Conservation (phyloP, 176 grass and related monocot genomes). For the Oryza punctata region DNA sequence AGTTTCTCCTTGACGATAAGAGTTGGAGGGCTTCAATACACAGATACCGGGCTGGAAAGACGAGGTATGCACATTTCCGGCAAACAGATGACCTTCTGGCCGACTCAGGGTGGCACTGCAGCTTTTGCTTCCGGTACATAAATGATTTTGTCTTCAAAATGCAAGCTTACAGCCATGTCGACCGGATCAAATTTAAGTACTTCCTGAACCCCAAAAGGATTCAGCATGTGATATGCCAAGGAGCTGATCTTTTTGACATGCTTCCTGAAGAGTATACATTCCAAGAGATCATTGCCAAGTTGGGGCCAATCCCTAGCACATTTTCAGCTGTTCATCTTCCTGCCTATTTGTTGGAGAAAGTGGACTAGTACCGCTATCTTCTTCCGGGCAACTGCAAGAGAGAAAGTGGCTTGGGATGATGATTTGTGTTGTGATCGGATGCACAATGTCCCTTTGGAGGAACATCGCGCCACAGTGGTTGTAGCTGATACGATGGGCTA, state of each 20-base stretch:
- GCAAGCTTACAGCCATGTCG: slow-evolving; percentile 85
- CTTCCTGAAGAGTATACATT: slow-evolving; percentile 91
- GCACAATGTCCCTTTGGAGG: slow-evolving; percentile 19
- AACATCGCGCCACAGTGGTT: slow-evolving; percentile 20
- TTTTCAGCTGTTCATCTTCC: slow-evolving; percentile 88
- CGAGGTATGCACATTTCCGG: slow-evolving; percentile 74
- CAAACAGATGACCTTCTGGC: slow-evolving; percentile 81
- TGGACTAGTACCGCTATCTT: slow-evolving; percentile 74
- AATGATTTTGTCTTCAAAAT: slow-evolving; percentile 87
- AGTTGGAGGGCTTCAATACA: slow-evolving; percentile 89
- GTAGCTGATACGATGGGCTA: slow-evolving; percentile 47
- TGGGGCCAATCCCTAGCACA: slow-evolving; percentile 72
- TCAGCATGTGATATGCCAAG: slow-evolving; percentile 80
- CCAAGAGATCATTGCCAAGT: slow-evolving; percentile 86
- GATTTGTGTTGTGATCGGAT: slow-evolving; percentile 18
- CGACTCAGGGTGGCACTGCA: slow-evolving; percentile 94
- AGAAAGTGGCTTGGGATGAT: slow-evolving; percentile 63
- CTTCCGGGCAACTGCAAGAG: slow-evolving; percentile 72
- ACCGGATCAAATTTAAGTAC: slow-evolving; percentile 79
- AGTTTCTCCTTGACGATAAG: slow-evolving; percentile 78
- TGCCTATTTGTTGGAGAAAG: slow-evolving; percentile 61
- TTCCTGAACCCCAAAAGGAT: slow-evolving; percentile 68
- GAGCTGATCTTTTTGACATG: slow-evolving; percentile 87
- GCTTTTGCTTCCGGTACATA: slow-evolving; percentile 82
- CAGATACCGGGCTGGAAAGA: slow-evolving; percentile 71